phyloP scores from a whole-genome alignment of 257 asterid genomes.

The Solanum commersonii region DNA sequence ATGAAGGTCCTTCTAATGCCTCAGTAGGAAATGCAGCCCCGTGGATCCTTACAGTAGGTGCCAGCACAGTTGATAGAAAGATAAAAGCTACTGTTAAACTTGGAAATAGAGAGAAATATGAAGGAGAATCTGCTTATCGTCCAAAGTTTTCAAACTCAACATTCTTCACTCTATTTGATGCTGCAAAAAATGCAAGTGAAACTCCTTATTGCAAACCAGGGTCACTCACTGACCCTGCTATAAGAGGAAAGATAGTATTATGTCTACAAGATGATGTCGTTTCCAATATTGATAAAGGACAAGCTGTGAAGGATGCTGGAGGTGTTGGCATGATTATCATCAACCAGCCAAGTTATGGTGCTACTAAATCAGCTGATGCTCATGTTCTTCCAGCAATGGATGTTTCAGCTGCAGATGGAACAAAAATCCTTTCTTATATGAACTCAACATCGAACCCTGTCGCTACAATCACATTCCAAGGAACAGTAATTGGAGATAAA shows the following conservation, averaged over 20 bases:
- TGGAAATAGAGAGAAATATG: slow-evolving; percentile 11
- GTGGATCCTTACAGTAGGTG: slow-evolving; percentile 47
- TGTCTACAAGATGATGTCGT: slow-evolving; percentile 8
- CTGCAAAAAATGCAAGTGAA: slow-evolving; percentile 6
- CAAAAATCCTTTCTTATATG: slow-evolving; percentile 9
- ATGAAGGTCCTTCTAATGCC: neutral
- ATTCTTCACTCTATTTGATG: slow-evolving; percentile 19
- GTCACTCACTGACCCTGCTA: slow-evolving; percentile 2
- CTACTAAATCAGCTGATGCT: slow-evolving; percentile 10
- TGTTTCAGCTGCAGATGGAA: slow-evolving; percentile 5
- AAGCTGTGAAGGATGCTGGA: slow-evolving; percentile 24
- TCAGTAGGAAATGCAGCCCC: slow-evolving; percentile 19
- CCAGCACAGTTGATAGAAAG: slow-evolving; percentile 31
- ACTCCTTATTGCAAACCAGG: slow-evolving; percentile 7
- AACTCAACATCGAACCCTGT: slow-evolving; percentile 12
- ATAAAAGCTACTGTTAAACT: slow-evolving; percentile 22
- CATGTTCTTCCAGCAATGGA: slow-evolving; percentile 21
- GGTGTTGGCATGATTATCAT: slow-evolving; percentile 40
- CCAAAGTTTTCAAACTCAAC: slow-evolving; percentile 11
- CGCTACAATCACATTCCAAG: slow-evolving; percentile 20
- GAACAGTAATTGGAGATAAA: slow-evolving; percentile 29
- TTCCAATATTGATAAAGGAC: slow-evolving; percentile 8
- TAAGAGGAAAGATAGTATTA: slow-evolving; percentile 38
- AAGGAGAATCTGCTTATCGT: slow-evolving; percentile 27
- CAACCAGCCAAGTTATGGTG: neutral